Evolutionary conservation across 164 flowering plant genomes (phyloP), one percentile per base, ranked within the genome.

Genomic region (Dillenia turbinata): DNA sequence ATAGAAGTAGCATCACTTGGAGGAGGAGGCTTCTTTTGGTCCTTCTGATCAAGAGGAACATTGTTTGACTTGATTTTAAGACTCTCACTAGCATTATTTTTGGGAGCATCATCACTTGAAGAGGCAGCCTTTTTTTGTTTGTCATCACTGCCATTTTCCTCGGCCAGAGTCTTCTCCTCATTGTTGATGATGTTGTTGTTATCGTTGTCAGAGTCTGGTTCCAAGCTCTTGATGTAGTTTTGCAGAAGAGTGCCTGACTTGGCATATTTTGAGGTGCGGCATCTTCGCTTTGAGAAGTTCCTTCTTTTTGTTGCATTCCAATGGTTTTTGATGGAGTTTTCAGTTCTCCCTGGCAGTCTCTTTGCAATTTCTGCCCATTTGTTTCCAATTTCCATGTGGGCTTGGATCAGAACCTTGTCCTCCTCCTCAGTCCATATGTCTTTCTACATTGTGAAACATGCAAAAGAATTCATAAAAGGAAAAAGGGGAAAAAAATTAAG

Each of bases 311-410:
- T 87, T 8, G 96, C 96, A 51, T 90, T 88, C 95, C 98, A 90
- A 33, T 90, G 96, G 75, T 92, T 92, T 57, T 90, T 92, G 12
- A 88, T 90, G 3, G 92, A 80, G 70, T 92, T 92, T 59, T 92
- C 98, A 0, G 96, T 85, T 63, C 98, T 82, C 47, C 95, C 96
- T 0, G 89, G 84, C 12, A 92, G 54, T 48, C 79, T 78, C 67
- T 87, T 92, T 7, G 92, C 89, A 26, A 92, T 92, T 56, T 89
- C 96, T 12, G 96, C 91, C 98, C 98, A 92, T 65, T 75, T 89
- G 83, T 89, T 92, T 12, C 97, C 97, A 17, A 89, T 70, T 57
- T 85, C 82, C 49, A 57, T 52, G 71, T 92, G 98, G 17, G 85
- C 81, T 47, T 78, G 19, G 11, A 89, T 77, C 8, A 92, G 65